Percentiles rank a stretch among this genome's conserved stretches.
phyloP scores from a whole-genome alignment of 2,329 filamentous ascomycete genomes.

The Hypoxylon sp. region DNA sequence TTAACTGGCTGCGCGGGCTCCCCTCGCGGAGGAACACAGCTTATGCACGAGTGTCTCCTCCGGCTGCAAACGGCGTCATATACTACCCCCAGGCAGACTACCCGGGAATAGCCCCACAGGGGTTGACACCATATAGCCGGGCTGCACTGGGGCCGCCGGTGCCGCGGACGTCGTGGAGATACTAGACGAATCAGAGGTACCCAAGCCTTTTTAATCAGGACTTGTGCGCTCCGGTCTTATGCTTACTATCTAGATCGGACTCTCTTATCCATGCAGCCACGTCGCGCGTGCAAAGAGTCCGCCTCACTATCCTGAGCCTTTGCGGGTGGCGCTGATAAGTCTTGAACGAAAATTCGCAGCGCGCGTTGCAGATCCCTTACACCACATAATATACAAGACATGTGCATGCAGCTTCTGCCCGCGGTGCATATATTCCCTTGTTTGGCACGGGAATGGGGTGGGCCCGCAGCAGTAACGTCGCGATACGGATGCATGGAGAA shows the following conservation, averaged over 20 bases:
- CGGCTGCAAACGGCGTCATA: conserved; percentile 43
- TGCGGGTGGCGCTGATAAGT: conserved; percentile 30
- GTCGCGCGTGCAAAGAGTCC: conserved; percentile 32
- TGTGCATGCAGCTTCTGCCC: conserved; percentile 34
- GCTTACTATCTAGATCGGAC: conserved; percentile 38
- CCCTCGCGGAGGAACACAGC: conserved; percentile 29
- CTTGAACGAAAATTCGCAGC: conserved; percentile 10
- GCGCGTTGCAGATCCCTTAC: conserved; percentile 33
- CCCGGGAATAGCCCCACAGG: conserved; percentile 32
- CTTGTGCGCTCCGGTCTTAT: conserved; percentile 23
- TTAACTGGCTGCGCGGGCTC: conserved; percentile 35
- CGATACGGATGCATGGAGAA: conserved; percentile 19
- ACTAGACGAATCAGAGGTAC: conserved; percentile 5
- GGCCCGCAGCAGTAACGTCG: conserved; percentile 20
- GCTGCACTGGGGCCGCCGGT: conserved; percentile 36
- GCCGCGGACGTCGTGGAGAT: conserved; percentile 33
- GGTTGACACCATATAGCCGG: conserved; percentile 36
- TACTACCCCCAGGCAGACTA: conserved; percentile 34
- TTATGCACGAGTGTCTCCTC: conserved; percentile 31
- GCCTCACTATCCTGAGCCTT: conserved; percentile 29
- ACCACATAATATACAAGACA: conserved; percentile 28
- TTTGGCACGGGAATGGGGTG: conserved; percentile 8
- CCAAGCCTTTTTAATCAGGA: not conserved
- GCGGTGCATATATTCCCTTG: conserved; percentile 26
- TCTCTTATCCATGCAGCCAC: conserved; percentile 31